Evolutionary conservation across 164 flowering plant genomes (phyloP), one percentile per base, ranked within the genome.

Genomic region (Pachysandra terminalis): DNA sequence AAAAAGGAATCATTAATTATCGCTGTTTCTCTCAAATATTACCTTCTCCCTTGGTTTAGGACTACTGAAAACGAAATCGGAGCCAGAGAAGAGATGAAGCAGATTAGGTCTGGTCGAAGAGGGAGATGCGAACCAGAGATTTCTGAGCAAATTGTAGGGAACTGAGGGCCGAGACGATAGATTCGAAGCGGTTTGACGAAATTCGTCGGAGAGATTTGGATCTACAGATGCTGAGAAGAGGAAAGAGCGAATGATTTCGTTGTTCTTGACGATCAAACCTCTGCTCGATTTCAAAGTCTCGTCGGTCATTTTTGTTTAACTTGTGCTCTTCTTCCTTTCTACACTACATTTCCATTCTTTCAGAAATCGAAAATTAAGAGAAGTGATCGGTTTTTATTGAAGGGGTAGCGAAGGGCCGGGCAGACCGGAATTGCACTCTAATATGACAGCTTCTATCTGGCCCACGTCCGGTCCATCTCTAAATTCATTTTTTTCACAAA

Each of bases 11-110:
- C n/a, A n/a, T 24, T 24, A 0, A 28, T 32, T 32, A 32, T 32
- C 37, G 3, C 7, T 9, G 19, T 26, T 66, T 45, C 0, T 5
- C 0, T 68, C 10, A 14, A 3, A 7, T 21, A 19, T 53, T 70
- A 92, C 98, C 96, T 90, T 93, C 68, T 86, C 90, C 56, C 95
- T 81, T 35, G 93, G 96, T 64, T 87, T 86, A 28, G 98, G 98
- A 77, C 88, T 89, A 26, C 75, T 55, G 67, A 93, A 77, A 59
- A 90, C 76, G 77, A 93, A 84, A 28, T 64, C 68, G 19, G 90
- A 83, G 19, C 89, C 91, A 16, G 74, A 64, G 55, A 93, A 71
- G 28, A 90, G 83, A 48, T 45, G 68, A 24, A 66, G 23, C 56
- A 90, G 79, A 0, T 77, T 71, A 26, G 93, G 90, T 49, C 96